Evolutionary conservation across 164 flowering plant species (phyloP).

Genomic region (Kingdonia uniflora): DNA sequence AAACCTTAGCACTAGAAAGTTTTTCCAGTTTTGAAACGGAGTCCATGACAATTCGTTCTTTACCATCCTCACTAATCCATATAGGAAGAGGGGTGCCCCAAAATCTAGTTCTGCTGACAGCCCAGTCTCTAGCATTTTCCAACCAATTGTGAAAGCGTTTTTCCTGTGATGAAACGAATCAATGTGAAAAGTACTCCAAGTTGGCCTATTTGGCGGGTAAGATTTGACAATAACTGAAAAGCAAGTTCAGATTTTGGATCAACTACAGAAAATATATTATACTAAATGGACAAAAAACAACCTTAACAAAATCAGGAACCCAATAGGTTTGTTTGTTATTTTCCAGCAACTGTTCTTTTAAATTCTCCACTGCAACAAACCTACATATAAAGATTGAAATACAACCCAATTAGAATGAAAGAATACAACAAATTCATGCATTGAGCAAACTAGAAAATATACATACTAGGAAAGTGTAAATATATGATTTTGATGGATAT

Average conservation of each 20-base stretch:
- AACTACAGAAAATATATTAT: too few relatives aligned
- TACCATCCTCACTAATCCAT: constrained; percentile 92
- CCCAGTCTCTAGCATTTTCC: constrained; percentile 99
- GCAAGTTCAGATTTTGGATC: too few relatives aligned
- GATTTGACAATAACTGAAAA: too few relatives aligned
- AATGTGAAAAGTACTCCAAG: too few relatives aligned
- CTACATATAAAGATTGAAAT: constrained; percentile 30
- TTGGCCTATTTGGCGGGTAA: too few relatives aligned
- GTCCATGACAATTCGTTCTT: constrained; percentile 67
- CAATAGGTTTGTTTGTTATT: constrained; percentile 83
- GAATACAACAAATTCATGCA: too few relatives aligned
- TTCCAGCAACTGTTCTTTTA: constrained; percentile 74
- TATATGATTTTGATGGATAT: too few relatives aligned
- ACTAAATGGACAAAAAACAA: constrained; percentile 9
- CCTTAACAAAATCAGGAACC: constrained; percentile 99
- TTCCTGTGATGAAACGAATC: constrained; percentile 66
- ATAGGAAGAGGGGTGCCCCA: constrained; percentile 99
- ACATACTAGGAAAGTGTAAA: too few relatives aligned
- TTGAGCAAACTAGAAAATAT: too few relatives aligned
- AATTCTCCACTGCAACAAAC: constrained; percentile 79
- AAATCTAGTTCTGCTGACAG: constrained; percentile 90
- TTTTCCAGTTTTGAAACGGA: constrained; percentile 72
- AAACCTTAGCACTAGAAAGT: constrained; percentile 77
- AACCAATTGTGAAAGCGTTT: constrained; percentile 99
- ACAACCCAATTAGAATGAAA: neutral